phyloP scores from a whole-genome alignment of 2,329 filamentous ascomycete species.

The Cladophialophora chaetospira region DNA sequence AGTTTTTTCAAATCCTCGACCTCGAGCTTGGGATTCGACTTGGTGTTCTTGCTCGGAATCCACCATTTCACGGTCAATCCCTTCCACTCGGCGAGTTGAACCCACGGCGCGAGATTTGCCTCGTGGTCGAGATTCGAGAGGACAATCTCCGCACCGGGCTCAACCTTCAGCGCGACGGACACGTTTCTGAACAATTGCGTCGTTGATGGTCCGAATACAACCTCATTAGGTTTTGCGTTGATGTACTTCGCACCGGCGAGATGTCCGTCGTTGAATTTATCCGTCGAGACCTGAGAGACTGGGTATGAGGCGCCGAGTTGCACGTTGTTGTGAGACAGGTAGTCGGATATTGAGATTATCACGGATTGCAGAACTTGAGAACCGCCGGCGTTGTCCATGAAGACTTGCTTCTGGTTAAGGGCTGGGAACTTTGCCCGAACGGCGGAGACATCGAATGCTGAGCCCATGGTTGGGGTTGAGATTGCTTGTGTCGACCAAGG shows the following conservation, averaged over 20 bases:
- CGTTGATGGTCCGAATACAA: conserved; percentile 72
- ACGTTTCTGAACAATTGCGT: conserved; percentile 77
- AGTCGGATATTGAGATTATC: conserved; percentile 65
- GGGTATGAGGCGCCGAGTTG: conserved; percentile 73
- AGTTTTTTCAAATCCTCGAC: conserved; percentile 59
- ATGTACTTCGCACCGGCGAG: conserved; percentile 69
- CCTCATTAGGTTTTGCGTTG: conserved; percentile 66
- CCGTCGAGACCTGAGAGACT: conserved; percentile 61
- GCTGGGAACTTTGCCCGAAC: conserved; percentile 68
- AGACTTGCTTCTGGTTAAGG: conserved; percentile 66
- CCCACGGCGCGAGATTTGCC: conserved; percentile 74
- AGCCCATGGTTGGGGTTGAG: conserved; percentile 11
- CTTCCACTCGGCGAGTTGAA: conserved; percentile 64
- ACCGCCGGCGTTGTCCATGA: conserved; percentile 77
- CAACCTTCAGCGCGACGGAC: conserved; percentile 56
- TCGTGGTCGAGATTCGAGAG: conserved; percentile 75
- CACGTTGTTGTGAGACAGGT: conserved; percentile 69
- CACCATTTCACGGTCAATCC: conserved; percentile 71
- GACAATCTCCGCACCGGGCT: conserved; percentile 66
- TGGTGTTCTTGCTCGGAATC: conserved; percentile 53
- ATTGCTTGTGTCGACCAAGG: no score
- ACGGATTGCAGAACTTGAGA: conserved; percentile 70
- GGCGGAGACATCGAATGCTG: conserved; percentile 56
- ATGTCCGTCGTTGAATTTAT: conserved; percentile 62
- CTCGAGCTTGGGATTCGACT: conserved; percentile 64